phyloP scores from a whole-genome alignment of 192 early-diverging fungal species.

The Neocallimastix lanati region DNA sequence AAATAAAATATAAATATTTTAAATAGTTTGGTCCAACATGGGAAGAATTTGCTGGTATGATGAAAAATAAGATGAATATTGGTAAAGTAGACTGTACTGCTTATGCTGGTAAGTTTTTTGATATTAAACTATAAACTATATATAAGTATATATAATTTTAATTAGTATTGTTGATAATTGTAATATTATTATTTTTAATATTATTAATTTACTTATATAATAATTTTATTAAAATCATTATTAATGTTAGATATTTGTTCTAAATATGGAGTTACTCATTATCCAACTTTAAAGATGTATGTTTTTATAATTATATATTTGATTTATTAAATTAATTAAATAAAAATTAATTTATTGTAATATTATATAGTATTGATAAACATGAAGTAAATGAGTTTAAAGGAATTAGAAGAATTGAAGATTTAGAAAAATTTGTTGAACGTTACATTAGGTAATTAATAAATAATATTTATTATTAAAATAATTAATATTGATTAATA shows the following conservation, averaged over 20 bases:
- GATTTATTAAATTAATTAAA: too few species aligned
- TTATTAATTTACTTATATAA: too few species aligned
- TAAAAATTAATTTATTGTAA: neutral
- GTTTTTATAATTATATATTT: neutral
- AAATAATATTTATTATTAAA: too few species aligned
- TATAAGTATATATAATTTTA: too few species aligned
- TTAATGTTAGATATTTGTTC: neutral
- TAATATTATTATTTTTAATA: too few species aligned
- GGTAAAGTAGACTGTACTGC: neutral
- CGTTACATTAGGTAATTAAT: neutral
- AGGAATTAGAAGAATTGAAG: neutral
- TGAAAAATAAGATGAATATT: neutral
- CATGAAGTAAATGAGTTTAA: neutral
- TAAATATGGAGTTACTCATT: neutral
- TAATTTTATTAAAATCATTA: too few species aligned
- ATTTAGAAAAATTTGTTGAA: neutral
- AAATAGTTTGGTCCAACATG: neutral
- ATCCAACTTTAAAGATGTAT: neutral
- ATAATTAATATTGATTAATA: too few species aligned
- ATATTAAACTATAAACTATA: too few species aligned
- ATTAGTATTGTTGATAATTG: too few species aligned
- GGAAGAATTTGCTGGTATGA: neutral
- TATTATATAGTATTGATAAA: neutral
- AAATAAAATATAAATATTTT: neutral
- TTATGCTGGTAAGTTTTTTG: neutral